These are phyloP conservation scores for Flaveria floridana DNA, from an alignment of 140 eudicot genomes.

Conservation along the genomic window DNA sequence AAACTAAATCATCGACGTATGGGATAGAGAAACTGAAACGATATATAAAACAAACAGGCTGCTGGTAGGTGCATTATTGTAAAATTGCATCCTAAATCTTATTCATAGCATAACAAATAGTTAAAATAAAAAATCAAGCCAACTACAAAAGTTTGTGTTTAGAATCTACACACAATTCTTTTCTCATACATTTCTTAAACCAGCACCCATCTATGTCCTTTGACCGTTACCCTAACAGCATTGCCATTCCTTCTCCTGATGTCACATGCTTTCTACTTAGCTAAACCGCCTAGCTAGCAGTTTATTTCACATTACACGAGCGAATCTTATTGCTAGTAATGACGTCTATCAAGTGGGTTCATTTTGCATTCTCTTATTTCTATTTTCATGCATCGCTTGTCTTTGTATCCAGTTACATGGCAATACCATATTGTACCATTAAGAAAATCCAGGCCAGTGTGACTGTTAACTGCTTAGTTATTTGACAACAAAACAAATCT, in stretches of 20 bases:
- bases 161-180: neutral
- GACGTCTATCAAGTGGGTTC: neutral
- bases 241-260: neutral
- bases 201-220: neutral
- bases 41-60: neutral
- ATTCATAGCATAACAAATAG: neutral
- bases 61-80: conserved; percentile 8
- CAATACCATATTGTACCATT: neutral
- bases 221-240: neutral
- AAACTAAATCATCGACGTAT: neutral
- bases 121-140: neutral
- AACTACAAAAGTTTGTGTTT: neutral
- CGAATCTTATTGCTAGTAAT: conserved; percentile 1
- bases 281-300: neutral
- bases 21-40: neutral
- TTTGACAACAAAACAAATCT: conserved; percentile 9
- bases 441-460: neutral
- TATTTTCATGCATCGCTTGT: neutral
- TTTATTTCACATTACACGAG: neutral
- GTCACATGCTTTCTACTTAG: neutral
- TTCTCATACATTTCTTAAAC: neutral
- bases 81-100: neutral
- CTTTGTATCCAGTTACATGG: neutral
- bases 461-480: neutral
- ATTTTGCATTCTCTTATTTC: neutral